phyloP scores from a whole-genome alignment of 371 early-diverging fungal genomes.

The Massospora cicadina region DNA sequence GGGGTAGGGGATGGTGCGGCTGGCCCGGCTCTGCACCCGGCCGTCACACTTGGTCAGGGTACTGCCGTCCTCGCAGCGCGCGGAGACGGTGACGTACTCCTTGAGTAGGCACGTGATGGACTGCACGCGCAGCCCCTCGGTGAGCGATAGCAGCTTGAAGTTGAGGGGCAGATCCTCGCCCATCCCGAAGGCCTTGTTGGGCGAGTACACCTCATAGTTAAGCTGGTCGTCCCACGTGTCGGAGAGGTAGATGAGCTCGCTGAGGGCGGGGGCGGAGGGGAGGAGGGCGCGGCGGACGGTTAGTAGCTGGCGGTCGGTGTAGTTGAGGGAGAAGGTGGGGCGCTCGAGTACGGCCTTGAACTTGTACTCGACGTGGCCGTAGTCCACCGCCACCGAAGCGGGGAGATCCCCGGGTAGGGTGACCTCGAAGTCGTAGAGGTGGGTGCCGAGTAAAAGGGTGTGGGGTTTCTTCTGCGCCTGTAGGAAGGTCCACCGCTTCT shows the following conservation, averaged over 20 bases:
- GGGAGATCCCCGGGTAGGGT: conserved; percentile 11
- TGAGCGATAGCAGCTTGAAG: conserved; percentile 6
- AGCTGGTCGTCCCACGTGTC: conserved; percentile 13
- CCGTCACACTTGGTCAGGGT: conserved; percentile 8
- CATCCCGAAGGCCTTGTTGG: conserved; percentile 7
- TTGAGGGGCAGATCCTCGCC: conserved; percentile 13
- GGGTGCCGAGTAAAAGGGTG: conserved; percentile 1
- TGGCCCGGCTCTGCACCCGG: background rate
- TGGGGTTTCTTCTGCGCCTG: conserved; percentile 7
- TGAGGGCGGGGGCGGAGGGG: conserved; percentile 5
- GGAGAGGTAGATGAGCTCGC: background rate
- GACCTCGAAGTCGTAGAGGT: conserved; percentile 12
- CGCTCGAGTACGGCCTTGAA: conserved; percentile 9
- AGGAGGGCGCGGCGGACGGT: conserved; percentile 5
- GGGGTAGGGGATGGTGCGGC: background rate
- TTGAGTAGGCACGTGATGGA: conserved; percentile 8
- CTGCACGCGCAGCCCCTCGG: conserved; percentile 5
- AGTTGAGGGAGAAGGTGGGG: conserved; percentile 12
- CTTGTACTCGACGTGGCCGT: conserved; percentile 9
- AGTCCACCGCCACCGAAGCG: background rate
- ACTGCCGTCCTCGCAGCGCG: background rate
- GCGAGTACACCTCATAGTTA: conserved; percentile 12
- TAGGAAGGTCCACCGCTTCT: conserved; percentile 11
- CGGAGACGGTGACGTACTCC: conserved; percentile 9
- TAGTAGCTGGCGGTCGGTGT: conserved; percentile 5